Conservation (phyloP, 1,284 basidiomycete genomes). For the Sanghuangporus sanghuang region DNA sequence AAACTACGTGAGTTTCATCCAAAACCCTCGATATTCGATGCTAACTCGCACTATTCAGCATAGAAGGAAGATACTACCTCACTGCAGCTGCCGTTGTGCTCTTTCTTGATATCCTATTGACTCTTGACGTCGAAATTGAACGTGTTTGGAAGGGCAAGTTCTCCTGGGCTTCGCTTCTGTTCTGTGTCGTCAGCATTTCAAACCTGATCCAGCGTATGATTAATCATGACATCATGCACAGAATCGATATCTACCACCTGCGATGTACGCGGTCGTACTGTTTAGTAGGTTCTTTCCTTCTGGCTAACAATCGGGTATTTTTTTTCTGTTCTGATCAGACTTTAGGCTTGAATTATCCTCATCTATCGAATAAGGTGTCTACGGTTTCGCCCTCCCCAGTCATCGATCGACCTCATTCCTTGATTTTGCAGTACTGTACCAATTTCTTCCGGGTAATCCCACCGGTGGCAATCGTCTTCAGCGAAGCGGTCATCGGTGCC, state of each 20-base stretch:
- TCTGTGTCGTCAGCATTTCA: not conserved
- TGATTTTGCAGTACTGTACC: not conserved
- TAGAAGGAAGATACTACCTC: slow-evolving; percentile 7
- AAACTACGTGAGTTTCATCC: not conserved
- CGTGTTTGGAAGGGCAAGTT: slow-evolving; percentile 5
- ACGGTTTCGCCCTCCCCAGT: not conserved
- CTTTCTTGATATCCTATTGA: slow-evolving; percentile 2
- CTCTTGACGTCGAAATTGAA: slow-evolving; percentile 3
- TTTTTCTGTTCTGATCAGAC: not conserved
- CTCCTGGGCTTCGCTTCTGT: not conserved
- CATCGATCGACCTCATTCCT: not conserved
- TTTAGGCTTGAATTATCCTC: not conserved
- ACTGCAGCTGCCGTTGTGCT: not conserved
- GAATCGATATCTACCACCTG: slow-evolving; percentile 6
- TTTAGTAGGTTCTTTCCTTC: not conserved
- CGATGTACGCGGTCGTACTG: not conserved
- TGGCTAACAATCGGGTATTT: not conserved
- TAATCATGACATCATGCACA: not conserved
- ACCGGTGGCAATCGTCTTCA: slow-evolving; percentile 1
- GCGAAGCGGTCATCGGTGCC: slow-evolving; percentile 4
- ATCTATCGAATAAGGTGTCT: not conserved
- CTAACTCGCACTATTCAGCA: not conserved
- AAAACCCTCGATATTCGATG: not conserved
- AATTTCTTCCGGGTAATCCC: not conserved
- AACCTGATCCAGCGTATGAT: not conserved